phyloP scores from a whole-genome alignment of 2,329 filamentous ascomycete genomes.

The Nemania diffusa region DNA sequence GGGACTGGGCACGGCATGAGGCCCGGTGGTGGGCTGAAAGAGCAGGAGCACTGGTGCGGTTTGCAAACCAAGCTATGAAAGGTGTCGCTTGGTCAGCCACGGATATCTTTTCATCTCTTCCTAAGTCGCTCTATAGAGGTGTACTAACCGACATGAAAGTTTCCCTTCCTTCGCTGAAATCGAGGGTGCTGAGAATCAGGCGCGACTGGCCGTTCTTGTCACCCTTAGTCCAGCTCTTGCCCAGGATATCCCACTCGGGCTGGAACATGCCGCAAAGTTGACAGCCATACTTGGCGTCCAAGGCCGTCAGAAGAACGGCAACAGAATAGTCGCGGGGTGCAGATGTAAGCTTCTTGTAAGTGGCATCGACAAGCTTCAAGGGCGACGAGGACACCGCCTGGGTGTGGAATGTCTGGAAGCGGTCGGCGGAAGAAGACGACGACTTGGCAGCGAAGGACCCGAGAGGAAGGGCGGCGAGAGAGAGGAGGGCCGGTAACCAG shows the following conservation, averaged over 20 bases:
- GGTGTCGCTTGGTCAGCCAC: slow-evolving; percentile 18
- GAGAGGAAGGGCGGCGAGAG: slow-evolving; percentile 66
- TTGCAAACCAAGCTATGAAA: slow-evolving; percentile 82
- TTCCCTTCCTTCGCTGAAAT: slow-evolving; percentile 85
- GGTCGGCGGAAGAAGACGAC: slow-evolving; percentile 62
- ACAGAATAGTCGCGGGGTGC: slow-evolving; percentile 85
- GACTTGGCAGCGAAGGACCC: slow-evolving; percentile 73
- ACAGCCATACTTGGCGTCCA: slow-evolving; percentile 86
- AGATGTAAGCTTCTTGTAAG: slow-evolving; percentile 79
- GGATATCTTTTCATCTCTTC: slow-evolving; percentile 4
- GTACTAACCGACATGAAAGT: slow-evolving; percentile 83
- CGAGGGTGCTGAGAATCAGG: slow-evolving; percentile 83
- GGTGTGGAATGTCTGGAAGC: slow-evolving; percentile 76
- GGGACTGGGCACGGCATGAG: slow-evolving; percentile 75
- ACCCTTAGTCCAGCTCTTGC: slow-evolving; percentile 86
- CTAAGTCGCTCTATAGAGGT: slow-evolving; percentile 5
- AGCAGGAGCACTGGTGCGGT: slow-evolving; percentile 90
- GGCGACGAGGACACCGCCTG: slow-evolving; percentile 74
- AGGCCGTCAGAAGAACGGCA: slow-evolving; percentile 85
- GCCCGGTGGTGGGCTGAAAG: slow-evolving; percentile 86
- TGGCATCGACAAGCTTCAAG: slow-evolving; percentile 79
- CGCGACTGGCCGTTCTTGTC: slow-evolving; percentile 79
- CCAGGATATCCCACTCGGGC: slow-evolving; percentile 90
- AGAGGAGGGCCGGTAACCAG: slow-evolving; percentile 70
- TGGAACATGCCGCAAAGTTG: slow-evolving; percentile 89